Percentiles rank a stretch among this genome's conserved stretches.
phyloP scores from a whole-genome alignment of 2,329 filamentous ascomycete genomes.

The Thelonectria rubi region DNA sequence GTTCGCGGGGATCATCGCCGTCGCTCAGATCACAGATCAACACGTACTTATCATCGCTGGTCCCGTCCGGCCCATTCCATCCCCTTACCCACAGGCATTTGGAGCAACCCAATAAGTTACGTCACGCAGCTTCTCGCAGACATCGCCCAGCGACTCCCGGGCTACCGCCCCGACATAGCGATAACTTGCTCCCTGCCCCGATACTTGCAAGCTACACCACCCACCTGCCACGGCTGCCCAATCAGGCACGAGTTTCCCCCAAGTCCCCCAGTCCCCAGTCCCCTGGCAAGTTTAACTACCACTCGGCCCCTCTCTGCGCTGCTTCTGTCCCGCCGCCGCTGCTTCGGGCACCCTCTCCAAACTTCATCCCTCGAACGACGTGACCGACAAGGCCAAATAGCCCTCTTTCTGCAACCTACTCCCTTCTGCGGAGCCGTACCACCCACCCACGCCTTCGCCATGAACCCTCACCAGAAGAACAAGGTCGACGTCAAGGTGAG shows the following conservation, averaged over 20 bases:
- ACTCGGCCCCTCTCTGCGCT: slow-evolving; percentile 28
- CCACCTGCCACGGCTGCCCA: slow-evolving; percentile 28
- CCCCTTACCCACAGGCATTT: neutral
- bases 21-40: neutral
- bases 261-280: slow-evolving; percentile 7
- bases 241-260: slow-evolving; percentile 38
- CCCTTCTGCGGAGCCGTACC: neutral
- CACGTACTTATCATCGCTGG: neutral
- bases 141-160: neutral
- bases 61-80: neutral
- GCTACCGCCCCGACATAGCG: slow-evolving; percentile 25
- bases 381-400: slow-evolving; percentile 4
- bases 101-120: neutral
- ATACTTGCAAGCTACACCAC: slow-evolving; percentile 38
- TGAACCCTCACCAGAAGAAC: slow-evolving; percentile 99
- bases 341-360: slow-evolving; percentile 29
- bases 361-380: slow-evolving; percentile 31
- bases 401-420: neutral
- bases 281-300: neutral
- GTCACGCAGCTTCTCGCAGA: neutral
- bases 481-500: slow-evolving; percentile 96
- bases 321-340: slow-evolving; percentile 22
- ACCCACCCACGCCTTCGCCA: slow-evolving; percentile 50
- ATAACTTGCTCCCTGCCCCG: slow-evolving; percentile 12
- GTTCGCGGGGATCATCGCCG: neutral